Evolutionary conservation across 345 rosid species (phyloP).

Genomic region (Microcos paniculata): DNA sequence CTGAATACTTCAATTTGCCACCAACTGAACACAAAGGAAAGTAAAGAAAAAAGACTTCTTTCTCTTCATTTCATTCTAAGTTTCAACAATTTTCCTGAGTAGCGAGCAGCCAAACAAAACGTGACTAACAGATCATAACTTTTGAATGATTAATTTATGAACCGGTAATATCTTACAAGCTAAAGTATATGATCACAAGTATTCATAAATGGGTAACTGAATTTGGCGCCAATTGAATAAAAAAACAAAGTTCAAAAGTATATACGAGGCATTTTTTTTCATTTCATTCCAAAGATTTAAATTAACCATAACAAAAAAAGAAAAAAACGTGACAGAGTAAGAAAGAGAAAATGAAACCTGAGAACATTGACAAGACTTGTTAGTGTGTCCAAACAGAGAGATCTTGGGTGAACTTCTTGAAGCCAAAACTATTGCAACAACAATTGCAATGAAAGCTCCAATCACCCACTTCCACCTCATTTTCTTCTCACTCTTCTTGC

Average conservation of each 20-base stretch:
- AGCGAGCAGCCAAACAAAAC: background rate
- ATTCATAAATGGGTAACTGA: background rate
- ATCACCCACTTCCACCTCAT: constrained; percentile 37
- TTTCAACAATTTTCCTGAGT: constrained; percentile 3
- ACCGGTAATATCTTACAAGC: too few species aligned
- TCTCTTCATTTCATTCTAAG: background rate
- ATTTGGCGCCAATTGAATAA: constrained; percentile 1
- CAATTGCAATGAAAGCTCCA: constrained; percentile 38
- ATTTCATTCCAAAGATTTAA: background rate
- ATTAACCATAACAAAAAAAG: too few species aligned
- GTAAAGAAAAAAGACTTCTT: background rate
- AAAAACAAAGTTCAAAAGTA: background rate
- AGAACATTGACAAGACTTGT: constrained; percentile 51
- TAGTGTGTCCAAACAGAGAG: constrained; percentile 28
- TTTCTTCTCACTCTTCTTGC: constrained; percentile 21
- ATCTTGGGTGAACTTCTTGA: constrained; percentile 26
- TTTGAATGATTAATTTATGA: too few species aligned
- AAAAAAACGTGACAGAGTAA: background rate
- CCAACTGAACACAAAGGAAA: background rate
- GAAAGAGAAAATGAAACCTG: constrained; percentile 41
- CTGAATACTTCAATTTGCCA: background rate
- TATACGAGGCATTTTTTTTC: too few species aligned
- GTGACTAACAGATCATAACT: too few species aligned
- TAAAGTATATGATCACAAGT: too few species aligned
- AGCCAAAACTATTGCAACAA: constrained; percentile 44